Conservation (phyloP, 768 basidiomycete species). For the Mycena sanguinolenta region DNA sequence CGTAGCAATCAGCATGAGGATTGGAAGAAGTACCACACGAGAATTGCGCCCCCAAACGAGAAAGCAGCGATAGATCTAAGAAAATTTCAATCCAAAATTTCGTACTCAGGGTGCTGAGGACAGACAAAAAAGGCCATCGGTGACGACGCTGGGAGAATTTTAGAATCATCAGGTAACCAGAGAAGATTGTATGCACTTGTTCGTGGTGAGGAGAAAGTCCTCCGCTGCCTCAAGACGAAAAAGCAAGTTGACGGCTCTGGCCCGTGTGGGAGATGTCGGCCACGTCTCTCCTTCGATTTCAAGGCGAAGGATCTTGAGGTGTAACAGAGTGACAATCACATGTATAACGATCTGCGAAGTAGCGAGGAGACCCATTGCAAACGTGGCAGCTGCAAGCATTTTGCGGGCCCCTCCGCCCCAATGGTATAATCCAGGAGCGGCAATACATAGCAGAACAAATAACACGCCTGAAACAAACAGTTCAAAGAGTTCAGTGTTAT, state of each 20-base stretch:
- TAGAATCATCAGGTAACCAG: neutral
- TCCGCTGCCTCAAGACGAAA: neutral
- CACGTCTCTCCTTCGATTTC: neutral
- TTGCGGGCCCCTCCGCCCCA: neutral
- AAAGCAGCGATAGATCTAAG: constrained; percentile 20
- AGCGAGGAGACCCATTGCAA: constrained; percentile 14
- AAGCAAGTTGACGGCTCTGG: neutral
- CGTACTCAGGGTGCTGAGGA: neutral
- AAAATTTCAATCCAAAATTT: neutral
- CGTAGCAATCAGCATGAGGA: neutral
- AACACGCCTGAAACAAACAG: constrained; percentile 1
- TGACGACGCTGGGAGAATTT: neutral
- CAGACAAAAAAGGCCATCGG: constrained; percentile 20
- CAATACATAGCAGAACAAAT: neutral
- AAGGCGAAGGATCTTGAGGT: neutral
- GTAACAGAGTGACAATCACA: neutral
- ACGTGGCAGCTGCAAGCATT: neutral
- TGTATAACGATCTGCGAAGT: neutral
- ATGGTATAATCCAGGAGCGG: neutral
- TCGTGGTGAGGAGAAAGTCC: constrained; percentile 19
- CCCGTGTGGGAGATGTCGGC: neutral
- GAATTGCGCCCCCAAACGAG: neutral
- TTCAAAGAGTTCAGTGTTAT: neutral
- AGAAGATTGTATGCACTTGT: neutral
- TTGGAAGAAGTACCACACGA: constrained; percentile 5